Base-by-base conservation (phyloP, 2,329 filamentous ascomycete genomes). In the Alternaria conjuncta region DNA sequence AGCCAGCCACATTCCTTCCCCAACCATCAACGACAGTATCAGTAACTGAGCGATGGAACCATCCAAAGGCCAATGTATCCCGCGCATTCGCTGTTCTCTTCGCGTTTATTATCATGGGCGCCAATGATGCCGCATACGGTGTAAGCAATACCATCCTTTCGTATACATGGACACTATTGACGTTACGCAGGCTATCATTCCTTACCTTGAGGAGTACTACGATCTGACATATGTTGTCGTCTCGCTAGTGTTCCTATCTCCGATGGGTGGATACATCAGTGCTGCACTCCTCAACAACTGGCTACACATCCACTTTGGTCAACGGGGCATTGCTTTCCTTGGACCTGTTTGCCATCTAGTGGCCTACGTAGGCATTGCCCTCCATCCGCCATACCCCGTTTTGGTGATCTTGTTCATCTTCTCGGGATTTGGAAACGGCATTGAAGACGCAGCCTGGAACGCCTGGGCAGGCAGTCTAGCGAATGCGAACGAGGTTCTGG, bases 401-500 rank as follows among this genome's bases (percentile, higher is more conserved):
- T 78, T 93, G 1, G 86, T 90, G 2, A 78, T 91, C 5, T 81
- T 88, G 15, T 87, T 89, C 71, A 83, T 89, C 23, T 80, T 92
- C n/a, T 85, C 87, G 2, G 90, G 90, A 5, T 88, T 92, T 55
- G 91, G 90, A 1, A 92, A 90, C 72, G 91, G 91, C 5, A 78
- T 93, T 13, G 83, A 87, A 61, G 89, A 88, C 66, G 84, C 85
- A 0, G 86, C 82, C 6, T 88, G 85, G 82, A 88, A 87, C 68
- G 85, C 86, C 0, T 88, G 86, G 84, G 82, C 87, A 18, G 91
- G 91, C 6, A 89, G 88, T 69, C 90, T 94, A 87, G 84, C 86
- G 6, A 86, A 87, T 61, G 86, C 90, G 5, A 93, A 94, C 75
- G 88, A 93, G 73, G 81, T 94, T 4, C 84, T 92, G 4, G 90